These are phyloP conservation scores for Hygrocybe coccinea DNA, from an alignment of 768 basidiomycete genomes.

Conservation along the genomic window DNA sequence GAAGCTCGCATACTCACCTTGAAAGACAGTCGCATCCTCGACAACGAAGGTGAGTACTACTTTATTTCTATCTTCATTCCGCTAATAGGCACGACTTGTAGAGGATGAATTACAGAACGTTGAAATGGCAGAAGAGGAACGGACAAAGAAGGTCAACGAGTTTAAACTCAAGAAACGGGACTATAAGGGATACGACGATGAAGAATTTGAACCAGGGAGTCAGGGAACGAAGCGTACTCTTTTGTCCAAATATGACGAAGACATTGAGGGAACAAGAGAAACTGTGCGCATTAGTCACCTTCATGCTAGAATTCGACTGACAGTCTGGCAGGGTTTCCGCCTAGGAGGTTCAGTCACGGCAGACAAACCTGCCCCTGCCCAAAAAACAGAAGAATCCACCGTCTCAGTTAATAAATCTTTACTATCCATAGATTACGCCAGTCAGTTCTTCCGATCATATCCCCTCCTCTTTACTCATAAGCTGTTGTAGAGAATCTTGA, in stretches of 20 bases:
- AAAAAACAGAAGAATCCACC: slow-evolving; percentile 47
- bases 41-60: slow-evolving; percentile 72
- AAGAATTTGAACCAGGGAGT: slow-evolving; percentile 75
- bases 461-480: slow-evolving; percentile 13
- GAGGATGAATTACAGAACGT: slow-evolving; percentile 98
- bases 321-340: slow-evolving; percentile 66
- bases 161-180: slow-evolving; percentile 83
- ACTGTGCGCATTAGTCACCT: slow-evolving; percentile 40
- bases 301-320: slow-evolving; percentile 8
- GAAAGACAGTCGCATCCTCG: slow-evolving; percentile 93
- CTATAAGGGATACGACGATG: slow-evolving; percentile 95
- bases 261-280: slow-evolving; percentile 69
- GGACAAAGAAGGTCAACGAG: slow-evolving; percentile 70
- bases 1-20: slow-evolving; percentile 93
- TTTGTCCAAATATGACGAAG: slow-evolving; percentile 91
- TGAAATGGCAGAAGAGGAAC: slow-evolving; percentile 87
- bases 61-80: background rate
- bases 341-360: slow-evolving; percentile 59
- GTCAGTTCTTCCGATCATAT: slow-evolving; percentile 43
- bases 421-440: slow-evolving; percentile 83
- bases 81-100: slow-evolving; percentile 28
- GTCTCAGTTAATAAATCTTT: slow-evolving; percentile 74
- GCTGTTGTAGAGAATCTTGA: slow-evolving; percentile 69
- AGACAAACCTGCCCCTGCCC: slow-evolving; percentile 36
- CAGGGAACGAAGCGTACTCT: slow-evolving; percentile 80